These are phyloP conservation scores for Fusarium sarcochroum DNA, from an alignment of 2,329 filamentous ascomycete genomes.

Conservation along the genomic window DNA sequence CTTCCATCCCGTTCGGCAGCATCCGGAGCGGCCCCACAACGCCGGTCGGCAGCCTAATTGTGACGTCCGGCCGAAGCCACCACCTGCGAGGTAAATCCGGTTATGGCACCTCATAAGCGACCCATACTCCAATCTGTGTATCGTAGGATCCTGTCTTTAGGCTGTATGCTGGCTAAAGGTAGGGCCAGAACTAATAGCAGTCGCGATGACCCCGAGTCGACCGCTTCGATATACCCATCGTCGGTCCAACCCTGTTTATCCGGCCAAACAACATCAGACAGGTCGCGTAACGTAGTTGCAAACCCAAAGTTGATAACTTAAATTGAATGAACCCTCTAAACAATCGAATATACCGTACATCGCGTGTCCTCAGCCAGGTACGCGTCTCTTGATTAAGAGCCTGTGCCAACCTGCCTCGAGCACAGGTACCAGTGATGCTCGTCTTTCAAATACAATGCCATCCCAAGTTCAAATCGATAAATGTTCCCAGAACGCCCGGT, in stretches of 20 bases:
- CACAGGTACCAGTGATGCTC: slow-evolving; percentile 22
- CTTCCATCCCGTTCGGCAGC: slow-evolving; percentile 11
- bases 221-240: background rate
- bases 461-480: slow-evolving; percentile 47
- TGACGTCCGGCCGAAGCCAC: slow-evolving; percentile 8
- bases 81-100: background rate
- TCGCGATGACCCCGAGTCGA: background rate
- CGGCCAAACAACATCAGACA: background rate
- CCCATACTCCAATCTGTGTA: background rate
- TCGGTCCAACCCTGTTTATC: background rate
- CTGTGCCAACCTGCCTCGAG: slow-evolving; percentile 12
- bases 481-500: slow-evolving; percentile 48
- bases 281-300: background rate
- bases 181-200: background rate
- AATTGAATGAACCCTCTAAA: slow-evolving; percentile 40
- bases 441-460: slow-evolving; percentile 46
- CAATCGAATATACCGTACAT: slow-evolving; percentile 45
- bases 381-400: slow-evolving; percentile 34
- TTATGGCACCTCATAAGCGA: background rate
- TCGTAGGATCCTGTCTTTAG: background rate
- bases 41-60: slow-evolving; percentile 16
- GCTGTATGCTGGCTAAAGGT: background rate
- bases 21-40: slow-evolving; percentile 38
- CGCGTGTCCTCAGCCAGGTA: slow-evolving; percentile 18
- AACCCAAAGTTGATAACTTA: slow-evolving; percentile 15